Base-by-base conservation (phyloP, 495 filamentous ascomycete species). In the Tuber magnatum region DNA sequence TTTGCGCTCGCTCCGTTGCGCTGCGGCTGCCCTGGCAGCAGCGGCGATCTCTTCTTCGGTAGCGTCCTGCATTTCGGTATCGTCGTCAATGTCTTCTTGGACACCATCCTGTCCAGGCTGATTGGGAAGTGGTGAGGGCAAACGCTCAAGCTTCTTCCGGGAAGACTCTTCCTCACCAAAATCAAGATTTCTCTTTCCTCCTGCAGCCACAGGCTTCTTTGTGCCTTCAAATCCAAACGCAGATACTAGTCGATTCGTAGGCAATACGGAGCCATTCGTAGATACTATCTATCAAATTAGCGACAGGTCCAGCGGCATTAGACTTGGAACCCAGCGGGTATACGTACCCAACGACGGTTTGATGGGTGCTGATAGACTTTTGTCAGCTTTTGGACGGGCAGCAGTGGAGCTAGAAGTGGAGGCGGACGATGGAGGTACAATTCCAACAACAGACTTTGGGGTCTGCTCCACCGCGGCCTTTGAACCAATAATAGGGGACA, bases 1-100 rank as follows among this genome's bases (percentile, higher is more conserved):
- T 71, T 85, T 85, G 8, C 88, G 87, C 76, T 92, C 90, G 77
- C 93, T 93, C 41, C 92, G 88, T 81, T 90, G 90, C 80, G 92
- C 91, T 7, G 91, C 90, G 16, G 92, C 92, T 41, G 93, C 90
- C 78, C 93, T 88, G 41, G 94, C 93, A 32, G 92, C 93, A 16
- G 93, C 92, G 7, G 92, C 92, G 72, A 89, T 89, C 83, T 97
- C 93, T 82, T 97, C 95, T 82, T 97, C 94, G 22, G 88, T 93
- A 20, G 87, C 92, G 74, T 87, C 91, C 82, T 91, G 90, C 80
- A 88, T 90, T 86, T 91, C 91, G 75, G 88, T 91, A 71, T 89
- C 89, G 83, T 95, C 92, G 75, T 93, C 89, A 73, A 94, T 90
- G 51, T 93, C 90, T 61, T 85, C 86, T 38, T 83, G 87, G n/a